Evolutionary conservation across 768 basidiomycete genomes (phyloP).

Genomic region (Rhizopogon roseolus): DNA sequence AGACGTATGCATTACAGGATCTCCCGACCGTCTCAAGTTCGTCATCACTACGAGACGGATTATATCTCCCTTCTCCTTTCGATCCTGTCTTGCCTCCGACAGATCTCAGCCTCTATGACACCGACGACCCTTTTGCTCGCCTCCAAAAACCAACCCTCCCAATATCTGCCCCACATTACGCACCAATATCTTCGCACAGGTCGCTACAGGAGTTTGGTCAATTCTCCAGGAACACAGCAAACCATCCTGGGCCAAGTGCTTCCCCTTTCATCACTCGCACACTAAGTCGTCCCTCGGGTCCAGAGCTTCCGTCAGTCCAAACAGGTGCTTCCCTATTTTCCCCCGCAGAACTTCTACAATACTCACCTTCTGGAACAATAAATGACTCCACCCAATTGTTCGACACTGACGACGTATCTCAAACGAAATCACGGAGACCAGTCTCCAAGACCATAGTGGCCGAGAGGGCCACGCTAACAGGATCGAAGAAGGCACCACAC

Average conservation of each 20-base stretch:
- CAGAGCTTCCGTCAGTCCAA: neutral
- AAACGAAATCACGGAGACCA: neutral
- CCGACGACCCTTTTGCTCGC: neutral
- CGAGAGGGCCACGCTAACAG: neutral
- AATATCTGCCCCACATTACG: neutral
- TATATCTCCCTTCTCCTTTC: neutral
- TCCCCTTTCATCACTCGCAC: neutral
- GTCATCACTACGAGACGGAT: neutral
- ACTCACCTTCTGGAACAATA: neutral
- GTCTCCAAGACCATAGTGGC: too few species aligned
- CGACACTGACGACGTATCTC: neutral
- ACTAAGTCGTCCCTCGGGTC: neutral
- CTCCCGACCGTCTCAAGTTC: conserved; percentile 2
- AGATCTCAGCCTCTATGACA: neutral
- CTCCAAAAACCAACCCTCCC: neutral
- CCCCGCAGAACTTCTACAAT: neutral
- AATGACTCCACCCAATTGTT: too few species aligned
- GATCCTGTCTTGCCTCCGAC: neutral
- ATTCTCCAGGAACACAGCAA: neutral
- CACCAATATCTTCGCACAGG: neutral
- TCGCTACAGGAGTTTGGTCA: neutral
- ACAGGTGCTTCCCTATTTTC: neutral
- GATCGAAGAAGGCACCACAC: neutral
- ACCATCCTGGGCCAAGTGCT: neutral
- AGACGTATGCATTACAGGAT: neutral